Evolutionary conservation across 495 filamentous ascomycete species (phyloP).

Genomic region (Neurospora sp.): DNA sequence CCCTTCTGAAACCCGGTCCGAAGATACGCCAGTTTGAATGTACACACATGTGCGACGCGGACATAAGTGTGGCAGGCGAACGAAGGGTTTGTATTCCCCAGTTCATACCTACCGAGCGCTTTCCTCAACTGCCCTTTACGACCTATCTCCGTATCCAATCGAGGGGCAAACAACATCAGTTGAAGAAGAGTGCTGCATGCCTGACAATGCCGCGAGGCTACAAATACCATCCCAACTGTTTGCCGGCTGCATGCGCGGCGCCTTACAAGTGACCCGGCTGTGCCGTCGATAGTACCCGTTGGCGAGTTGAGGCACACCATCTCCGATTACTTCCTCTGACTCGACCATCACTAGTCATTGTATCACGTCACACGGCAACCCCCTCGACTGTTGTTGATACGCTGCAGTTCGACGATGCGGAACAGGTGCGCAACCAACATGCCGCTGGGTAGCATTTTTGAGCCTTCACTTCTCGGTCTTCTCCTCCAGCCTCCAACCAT

Average conservation of each 20-base stretch:
- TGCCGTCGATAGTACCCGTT: background rate
- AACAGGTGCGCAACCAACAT: background rate
- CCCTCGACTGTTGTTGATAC: background rate
- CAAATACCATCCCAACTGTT: background rate
- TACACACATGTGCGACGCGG: background rate
- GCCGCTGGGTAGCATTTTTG: background rate
- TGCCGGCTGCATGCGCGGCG: background rate
- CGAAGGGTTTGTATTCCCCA: background rate
- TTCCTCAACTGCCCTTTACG: background rate
- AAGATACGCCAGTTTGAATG: background rate
- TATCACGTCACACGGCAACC: background rate
- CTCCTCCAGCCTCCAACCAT: background rate
- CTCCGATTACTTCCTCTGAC: background rate
- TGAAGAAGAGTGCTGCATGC: background rate
- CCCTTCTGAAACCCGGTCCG: constrained; percentile 3
- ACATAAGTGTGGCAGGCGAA: background rate
- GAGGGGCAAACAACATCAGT: background rate
- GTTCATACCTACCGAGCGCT: background rate
- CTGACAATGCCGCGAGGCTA: background rate
- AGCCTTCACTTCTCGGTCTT: background rate
- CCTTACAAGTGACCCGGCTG: background rate
- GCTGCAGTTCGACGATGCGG: background rate
- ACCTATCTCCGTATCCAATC: background rate
- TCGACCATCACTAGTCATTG: background rate
- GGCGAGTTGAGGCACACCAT: background rate